phyloP scores from a whole-genome alignment of 331 rosid genomes.

The Prunus yedoensis region DNA sequence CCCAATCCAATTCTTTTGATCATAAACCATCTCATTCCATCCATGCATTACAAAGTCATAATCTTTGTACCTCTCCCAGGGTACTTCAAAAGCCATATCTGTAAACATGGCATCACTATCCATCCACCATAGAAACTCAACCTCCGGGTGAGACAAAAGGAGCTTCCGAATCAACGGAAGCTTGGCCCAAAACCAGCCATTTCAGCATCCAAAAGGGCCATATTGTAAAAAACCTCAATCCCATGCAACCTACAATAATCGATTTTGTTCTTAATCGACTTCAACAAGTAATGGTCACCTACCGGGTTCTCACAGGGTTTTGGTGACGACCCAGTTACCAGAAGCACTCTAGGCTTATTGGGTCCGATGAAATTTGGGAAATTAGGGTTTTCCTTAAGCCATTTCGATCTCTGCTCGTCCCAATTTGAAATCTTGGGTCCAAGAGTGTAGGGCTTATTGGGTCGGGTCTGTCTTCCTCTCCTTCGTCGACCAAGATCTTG shows the following conservation, averaged over 20 bases:
- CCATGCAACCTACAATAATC: slow-evolving; percentile 87
- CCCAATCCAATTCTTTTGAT: slow-evolving; percentile 86
- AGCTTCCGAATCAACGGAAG: slow-evolving; percentile 79
- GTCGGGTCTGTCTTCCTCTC: slow-evolving; percentile 50
- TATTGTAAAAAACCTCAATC: slow-evolving; percentile 73
- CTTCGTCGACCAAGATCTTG: slow-evolving; percentile 69
- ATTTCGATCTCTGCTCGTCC: slow-evolving; percentile 61
- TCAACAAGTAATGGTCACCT: slow-evolving; percentile 81
- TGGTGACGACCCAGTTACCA: slow-evolving; percentile 88
- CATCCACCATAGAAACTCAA: slow-evolving; percentile 96
- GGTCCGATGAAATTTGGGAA: slow-evolving; percentile 62
- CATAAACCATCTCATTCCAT: slow-evolving; percentile 83
- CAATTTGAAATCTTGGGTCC: slow-evolving; percentile 83
- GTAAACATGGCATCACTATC: slow-evolving; percentile 96
- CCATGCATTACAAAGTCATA: slow-evolving; percentile 81
- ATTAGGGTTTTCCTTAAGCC: slow-evolving; percentile 59
- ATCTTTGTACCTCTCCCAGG: slow-evolving; percentile 81
- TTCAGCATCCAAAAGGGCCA: slow-evolving; percentile 84
- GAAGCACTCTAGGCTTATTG: slow-evolving; percentile 72
- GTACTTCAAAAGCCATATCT: slow-evolving; percentile 90
- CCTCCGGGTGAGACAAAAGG: slow-evolving; percentile 64
- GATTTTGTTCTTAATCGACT: slow-evolving; percentile 78
- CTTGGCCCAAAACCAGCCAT: slow-evolving; percentile 96
- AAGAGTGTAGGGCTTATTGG: slow-evolving; percentile 55
- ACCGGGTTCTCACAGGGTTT: slow-evolving; percentile 91